phyloP scores from a whole-genome alignment of 169 alveolate species.

The Fabrea salina region DNA sequence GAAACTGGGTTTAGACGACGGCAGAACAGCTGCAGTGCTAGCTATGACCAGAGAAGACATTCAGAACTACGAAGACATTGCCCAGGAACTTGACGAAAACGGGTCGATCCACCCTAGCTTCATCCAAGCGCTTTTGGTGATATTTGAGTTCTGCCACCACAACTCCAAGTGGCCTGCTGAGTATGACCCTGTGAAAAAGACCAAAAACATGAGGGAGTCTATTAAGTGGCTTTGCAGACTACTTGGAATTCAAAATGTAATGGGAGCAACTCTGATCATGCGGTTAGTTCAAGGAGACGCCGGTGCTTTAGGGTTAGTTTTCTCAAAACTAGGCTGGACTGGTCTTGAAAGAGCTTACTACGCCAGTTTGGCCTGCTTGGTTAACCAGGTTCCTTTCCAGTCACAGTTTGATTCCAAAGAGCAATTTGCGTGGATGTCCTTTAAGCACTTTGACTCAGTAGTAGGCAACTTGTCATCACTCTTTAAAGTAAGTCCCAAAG shows the following conservation, averaged over 20 bases:
- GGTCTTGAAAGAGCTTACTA: not conserved
- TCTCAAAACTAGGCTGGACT: not conserved
- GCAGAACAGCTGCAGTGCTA: not conserved
- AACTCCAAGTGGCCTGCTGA: not conserved
- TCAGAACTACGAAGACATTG: not conserved
- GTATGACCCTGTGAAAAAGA: not conserved
- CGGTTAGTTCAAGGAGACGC: not conserved
- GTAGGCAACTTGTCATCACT: not conserved
- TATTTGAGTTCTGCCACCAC: not conserved
- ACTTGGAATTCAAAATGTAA: not conserved
- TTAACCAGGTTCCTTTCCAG: not conserved
- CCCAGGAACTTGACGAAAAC: not conserved
- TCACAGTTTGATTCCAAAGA: not conserved
- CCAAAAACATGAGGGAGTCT: not conserved
- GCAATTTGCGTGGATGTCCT: not conserved
- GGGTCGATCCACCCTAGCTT: not conserved
- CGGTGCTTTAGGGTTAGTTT: not conserved
- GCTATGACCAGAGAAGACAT: not conserved
- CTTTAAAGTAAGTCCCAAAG: not conserved
- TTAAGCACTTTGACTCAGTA: not conserved
- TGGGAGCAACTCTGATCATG: not conserved
- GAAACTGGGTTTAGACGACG: not conserved
- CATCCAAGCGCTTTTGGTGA: not conserved
- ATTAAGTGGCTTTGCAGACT: not conserved
- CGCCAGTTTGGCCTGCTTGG: slow-evolving; percentile 13